Conservation (phyloP, 1,284 basidiomycete genomes). For the Rhodotorula sp. region DNA sequence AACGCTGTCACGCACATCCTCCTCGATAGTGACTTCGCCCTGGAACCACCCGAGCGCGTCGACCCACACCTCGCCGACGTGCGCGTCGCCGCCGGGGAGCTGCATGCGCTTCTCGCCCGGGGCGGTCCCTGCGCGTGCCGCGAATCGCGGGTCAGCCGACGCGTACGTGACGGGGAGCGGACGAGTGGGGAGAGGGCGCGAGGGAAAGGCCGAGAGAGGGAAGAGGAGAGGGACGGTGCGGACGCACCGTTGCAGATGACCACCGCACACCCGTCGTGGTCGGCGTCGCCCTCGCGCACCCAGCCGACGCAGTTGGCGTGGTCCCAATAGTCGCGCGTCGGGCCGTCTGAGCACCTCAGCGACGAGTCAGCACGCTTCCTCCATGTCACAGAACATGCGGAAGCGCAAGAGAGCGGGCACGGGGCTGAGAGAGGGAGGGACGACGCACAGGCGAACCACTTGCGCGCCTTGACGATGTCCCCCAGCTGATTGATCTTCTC, state of each 20-base stretch:
- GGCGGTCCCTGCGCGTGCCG: background rate
- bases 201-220: constrained; percentile 33
- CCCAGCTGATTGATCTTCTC: constrained; percentile 52
- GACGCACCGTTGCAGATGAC: constrained; percentile 53
- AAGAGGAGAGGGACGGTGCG: no score
- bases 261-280: constrained; percentile 57
- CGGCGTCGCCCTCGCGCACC: constrained; percentile 57
- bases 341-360: constrained; percentile 52
- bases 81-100: constrained; percentile 53
- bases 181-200: background rate
- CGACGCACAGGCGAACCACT: constrained; percentile 35
- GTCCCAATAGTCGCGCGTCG: constrained; percentile 55
- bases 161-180: constrained; percentile 4
- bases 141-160: background rate
- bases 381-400: no score
- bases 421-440: no score
- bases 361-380: no score
- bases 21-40: constrained; percentile 59
- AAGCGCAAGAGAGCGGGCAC: background rate
- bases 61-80: constrained; percentile 60
- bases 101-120: constrained; percentile 45
- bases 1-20: constrained; percentile 55
- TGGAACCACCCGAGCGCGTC: constrained; percentile 61
- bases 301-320: constrained; percentile 58
- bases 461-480: constrained; percentile 54